Conservation (phyloP, 1,284 basidiomycete species). For the Malassezia obtusa region DNA sequence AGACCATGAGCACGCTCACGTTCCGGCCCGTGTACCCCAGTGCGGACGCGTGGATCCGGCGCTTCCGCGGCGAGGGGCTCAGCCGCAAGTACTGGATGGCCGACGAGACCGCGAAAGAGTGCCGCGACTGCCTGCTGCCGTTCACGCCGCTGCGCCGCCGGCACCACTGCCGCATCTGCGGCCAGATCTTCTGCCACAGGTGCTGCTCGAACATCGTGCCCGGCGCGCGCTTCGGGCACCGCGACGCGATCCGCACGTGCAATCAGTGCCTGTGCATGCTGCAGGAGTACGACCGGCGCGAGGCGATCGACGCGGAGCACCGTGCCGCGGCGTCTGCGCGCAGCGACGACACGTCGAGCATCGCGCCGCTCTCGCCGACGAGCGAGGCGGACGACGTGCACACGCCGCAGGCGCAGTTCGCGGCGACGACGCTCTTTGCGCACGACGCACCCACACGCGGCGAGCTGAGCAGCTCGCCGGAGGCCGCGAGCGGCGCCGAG, state of each 20-base stretch:
- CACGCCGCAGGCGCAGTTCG: conserved; percentile 13
- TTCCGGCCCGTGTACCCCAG: conserved; percentile 29
- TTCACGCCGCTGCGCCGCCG: conserved; percentile 42
- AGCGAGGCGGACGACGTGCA: conserved; percentile 3
- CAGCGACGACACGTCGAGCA: not conserved
- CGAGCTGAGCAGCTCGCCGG: too few relatives aligned
- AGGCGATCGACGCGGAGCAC: conserved; percentile 14
- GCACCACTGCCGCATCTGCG: conserved; percentile 47
- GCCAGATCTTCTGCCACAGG: conserved; percentile 50
- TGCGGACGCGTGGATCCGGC: conserved; percentile 33
- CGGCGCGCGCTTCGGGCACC: conserved; percentile 80
- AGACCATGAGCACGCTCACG: conserved; percentile 13
- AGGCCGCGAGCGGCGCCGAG: not conserved
- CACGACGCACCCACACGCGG: conserved; percentile 1
- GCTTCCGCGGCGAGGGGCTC: conserved; percentile 38
- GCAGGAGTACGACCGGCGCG: conserved; percentile 55
- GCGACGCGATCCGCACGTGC: conserved; percentile 84
- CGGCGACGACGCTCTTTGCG: conserved; percentile 11
- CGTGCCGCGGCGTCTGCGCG: not conserved
- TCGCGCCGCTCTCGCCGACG: not conserved
- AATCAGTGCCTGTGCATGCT: conserved; percentile 87
- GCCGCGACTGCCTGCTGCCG: conserved; percentile 39
- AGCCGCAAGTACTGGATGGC: conserved; percentile 47
- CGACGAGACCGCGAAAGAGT: conserved; percentile 83
- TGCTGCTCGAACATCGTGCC: conserved; percentile 94